These are phyloP conservation scores for Candida chauliodis DNA, from an alignment of 805 yeast species.

Conservation along the genomic window DNA sequence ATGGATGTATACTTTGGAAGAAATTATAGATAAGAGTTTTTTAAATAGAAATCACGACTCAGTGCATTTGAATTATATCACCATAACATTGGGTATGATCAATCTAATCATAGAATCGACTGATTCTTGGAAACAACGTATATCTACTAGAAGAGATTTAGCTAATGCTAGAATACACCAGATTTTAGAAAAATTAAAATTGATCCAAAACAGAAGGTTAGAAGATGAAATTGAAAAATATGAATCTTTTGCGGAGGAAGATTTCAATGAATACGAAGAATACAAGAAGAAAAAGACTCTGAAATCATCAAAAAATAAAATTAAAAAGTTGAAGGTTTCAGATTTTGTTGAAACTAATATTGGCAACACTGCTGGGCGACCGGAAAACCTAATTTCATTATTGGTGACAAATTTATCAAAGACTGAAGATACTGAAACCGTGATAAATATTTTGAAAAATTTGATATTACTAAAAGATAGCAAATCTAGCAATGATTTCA, in stretches of 20 bases:
- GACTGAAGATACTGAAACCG: constrained; percentile 1
- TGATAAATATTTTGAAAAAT: constrained; percentile 25
- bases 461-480: constrained; percentile 19
- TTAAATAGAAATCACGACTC: constrained; percentile 10
- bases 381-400: not conserved
- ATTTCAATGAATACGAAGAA: constrained; percentile 22
- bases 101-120: constrained; percentile 32
- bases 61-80: constrained; percentile 28
- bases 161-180: constrained; percentile 31
- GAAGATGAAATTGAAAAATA: constrained; percentile 36
- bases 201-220: constrained; percentile 26
- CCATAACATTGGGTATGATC: constrained; percentile 34
- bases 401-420: not conserved
- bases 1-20: constrained; percentile 37
- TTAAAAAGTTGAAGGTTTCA: not conserved
- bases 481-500: constrained; percentile 20
- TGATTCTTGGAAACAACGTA: constrained; percentile 23
- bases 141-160: constrained; percentile 32
- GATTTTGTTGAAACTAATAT: not conserved
- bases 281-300: not conserved
- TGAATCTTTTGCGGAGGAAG: constrained; percentile 38
- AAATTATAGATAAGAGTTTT: constrained; percentile 29
- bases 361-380: not conserved
- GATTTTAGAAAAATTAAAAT: constrained; percentile 33
- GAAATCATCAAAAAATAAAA: not conserved